These are phyloP conservation scores for Botrytis squamosa DNA, from an alignment of 2,329 filamentous ascomycete species.

Conservation along the genomic window DNA sequence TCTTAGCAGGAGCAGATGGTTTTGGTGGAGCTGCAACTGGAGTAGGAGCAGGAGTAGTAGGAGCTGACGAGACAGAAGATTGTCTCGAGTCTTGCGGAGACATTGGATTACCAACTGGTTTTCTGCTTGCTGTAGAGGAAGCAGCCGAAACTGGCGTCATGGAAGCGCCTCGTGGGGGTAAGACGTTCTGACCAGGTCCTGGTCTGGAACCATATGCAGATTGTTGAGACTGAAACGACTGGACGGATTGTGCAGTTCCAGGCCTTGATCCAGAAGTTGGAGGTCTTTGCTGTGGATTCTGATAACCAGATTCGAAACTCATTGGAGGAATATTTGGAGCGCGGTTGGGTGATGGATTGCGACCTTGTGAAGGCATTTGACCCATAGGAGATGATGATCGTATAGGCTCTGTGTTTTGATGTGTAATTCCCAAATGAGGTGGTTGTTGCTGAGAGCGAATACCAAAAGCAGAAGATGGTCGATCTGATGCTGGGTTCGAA, in stretches of 20 bases:
- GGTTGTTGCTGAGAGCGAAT: constrained; percentile 43
- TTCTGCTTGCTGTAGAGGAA: background rate
- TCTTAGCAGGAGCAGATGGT: constrained; percentile 31
- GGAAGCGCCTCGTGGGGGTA: constrained; percentile 31
- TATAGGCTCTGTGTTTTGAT: constrained; percentile 35
- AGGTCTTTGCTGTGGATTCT: constrained; percentile 21
- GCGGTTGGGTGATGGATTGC: constrained; percentile 5
- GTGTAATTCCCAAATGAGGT: constrained; percentile 21
- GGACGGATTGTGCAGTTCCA: constrained; percentile 12
- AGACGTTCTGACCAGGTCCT: constrained; percentile 24
- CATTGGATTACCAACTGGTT: background rate
- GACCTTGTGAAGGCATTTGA: constrained; percentile 47
- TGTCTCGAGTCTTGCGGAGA: constrained; percentile 21
- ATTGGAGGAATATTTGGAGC: constrained; percentile 20
- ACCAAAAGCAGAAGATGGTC: constrained; percentile 48
- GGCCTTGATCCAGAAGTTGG: constrained; percentile 13
- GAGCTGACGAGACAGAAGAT: constrained; percentile 22
- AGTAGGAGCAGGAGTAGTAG: constrained; percentile 25
- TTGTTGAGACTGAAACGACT: constrained; percentile 15
- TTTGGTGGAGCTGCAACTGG: constrained; percentile 58
- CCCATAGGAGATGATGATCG: constrained; percentile 48
- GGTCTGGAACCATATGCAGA: constrained; percentile 7
- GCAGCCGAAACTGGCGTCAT: constrained; percentile 23
- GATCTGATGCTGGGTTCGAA: constrained; percentile 46
- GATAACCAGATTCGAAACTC: constrained; percentile 21